Evolutionary conservation across 192 early-diverging fungal genomes (phyloP).

Genomic region (Martensiomyces pterosporus): DNA sequence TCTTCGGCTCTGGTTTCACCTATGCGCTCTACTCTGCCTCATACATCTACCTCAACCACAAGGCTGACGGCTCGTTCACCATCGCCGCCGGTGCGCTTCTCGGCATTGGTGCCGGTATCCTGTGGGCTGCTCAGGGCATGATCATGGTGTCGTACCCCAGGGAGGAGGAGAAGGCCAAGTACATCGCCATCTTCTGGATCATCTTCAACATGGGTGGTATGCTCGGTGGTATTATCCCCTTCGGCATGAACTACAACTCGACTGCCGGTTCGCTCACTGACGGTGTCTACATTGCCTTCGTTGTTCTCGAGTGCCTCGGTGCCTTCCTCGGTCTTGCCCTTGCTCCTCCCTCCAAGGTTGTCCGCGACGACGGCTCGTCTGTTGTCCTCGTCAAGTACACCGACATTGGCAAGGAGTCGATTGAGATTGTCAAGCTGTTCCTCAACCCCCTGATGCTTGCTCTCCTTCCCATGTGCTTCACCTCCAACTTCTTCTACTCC

Average conservation of each 20-base stretch:
- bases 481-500: constrained; percentile 85
- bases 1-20: constrained; percentile 61
- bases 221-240: constrained; percentile 70
- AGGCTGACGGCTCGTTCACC: constrained; percentile 55
- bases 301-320: constrained; percentile 71
- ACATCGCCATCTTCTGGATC: constrained; percentile 83
- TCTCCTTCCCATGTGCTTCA: constrained; percentile 70
- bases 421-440: constrained; percentile 55
- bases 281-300: constrained; percentile 77
- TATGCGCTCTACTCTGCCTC: constrained; percentile 78
- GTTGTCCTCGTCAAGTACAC: constrained; percentile 69
- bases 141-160: constrained; percentile 85
- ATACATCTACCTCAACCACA: constrained; percentile 67
- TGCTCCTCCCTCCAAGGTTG: constrained; percentile 60
- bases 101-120: constrained; percentile 77
- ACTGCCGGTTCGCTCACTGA: constrained; percentile 39
- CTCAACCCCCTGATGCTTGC: constrained; percentile 60
- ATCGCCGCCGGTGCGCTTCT: constrained; percentile 75
- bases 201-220: constrained; percentile 84
- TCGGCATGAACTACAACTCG: constrained; percentile 65
- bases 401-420: constrained; percentile 54
- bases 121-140: constrained; percentile 74
- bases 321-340: constrained; percentile 58
- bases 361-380: constrained; percentile 63
- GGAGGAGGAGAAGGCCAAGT: constrained; percentile 77